Base-by-base conservation (phyloP, 257 asterid genomes). In the Mentha longifolia region DNA sequence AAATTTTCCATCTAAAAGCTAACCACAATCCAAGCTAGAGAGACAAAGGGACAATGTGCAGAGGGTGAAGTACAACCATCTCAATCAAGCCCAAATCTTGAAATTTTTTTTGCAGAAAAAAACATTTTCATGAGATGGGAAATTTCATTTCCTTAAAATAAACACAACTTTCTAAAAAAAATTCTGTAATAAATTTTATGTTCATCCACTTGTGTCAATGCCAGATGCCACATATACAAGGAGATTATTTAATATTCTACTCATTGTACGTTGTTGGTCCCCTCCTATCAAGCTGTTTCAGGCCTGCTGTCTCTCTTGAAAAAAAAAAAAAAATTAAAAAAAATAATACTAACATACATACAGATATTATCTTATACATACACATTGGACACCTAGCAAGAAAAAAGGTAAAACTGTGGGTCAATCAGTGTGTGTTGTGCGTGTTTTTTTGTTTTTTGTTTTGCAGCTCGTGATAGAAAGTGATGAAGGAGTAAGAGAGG, bases 381-480 rank as follows among this genome's bases (percentile, higher is more conserved):
- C 63, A 54, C 61, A 63, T 54, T 65, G n/a, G 37, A 62, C 72
- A 50, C 51, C 58, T 41, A 30, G 54, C 71, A 12, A 72, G 19
- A 62, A 35, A 67, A 67, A 49, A 56, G 65, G 67, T 31, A 68
- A 37, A 77, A 9, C 77, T 49, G 72, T 72, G 73, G 69, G 66
- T 49, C 66, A 65, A 51, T 70, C 60, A 50, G 59, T 70, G 67
- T 61, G 72, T 51, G 74, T 62, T 66, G 51, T 67, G 72, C 9
- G 61, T 64, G 80, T 54, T 20, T 6, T 49, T 4, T 7, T 49
- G 13, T 55, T 55, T 11, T 71, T n/a, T 71, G 79, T 81, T 77
- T 75, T 71, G 85, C 85, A 73, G 80, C 96, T 79, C 85, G 88
- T 88, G 88, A 81, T 78, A 75, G 83, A 79, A 74, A 81, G 73